phyloP scores from a whole-genome alignment of 331 rosid species.

The Malus hybrid region DNA sequence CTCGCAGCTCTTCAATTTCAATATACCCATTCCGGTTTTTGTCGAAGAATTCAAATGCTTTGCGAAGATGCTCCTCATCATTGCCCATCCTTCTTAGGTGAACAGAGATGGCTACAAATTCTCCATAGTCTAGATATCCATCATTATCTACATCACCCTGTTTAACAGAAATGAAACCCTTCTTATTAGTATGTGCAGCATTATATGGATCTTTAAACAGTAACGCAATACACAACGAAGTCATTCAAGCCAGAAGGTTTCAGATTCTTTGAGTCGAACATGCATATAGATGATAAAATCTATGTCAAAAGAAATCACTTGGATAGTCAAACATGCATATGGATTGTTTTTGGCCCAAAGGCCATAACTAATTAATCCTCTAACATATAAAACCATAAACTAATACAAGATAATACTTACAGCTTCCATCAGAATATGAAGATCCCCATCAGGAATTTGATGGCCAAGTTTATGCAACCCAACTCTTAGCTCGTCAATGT shows the following conservation, averaged over 20 bases:
- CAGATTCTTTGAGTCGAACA: background rate
- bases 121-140: conserved; percentile 77
- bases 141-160: conserved; percentile 96
- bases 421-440: conserved; percentile 88
- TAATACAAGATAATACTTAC: conserved; percentile 45
- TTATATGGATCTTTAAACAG: background rate
- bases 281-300: background rate
- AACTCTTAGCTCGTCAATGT: conserved; percentile 65
- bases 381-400: background rate
- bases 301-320: no score
- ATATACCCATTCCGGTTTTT: conserved; percentile 52
- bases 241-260: background rate
- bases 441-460: conserved; percentile 65
- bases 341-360: background rate
- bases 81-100: conserved; percentile 77
- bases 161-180: conserved; percentile 6
- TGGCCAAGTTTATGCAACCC: conserved; percentile 91
- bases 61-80: conserved; percentile 70
- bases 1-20: conserved; percentile 75
- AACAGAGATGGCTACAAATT: conserved; percentile 83
- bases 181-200: conserved; percentile 9
- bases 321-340: background rate
- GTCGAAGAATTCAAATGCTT: conserved; percentile 88
- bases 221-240: background rate
- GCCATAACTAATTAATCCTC: background rate